Evolutionary conservation across 306 rosid species (phyloP), one percentile per base, ranked within the genome.

Genomic region (Vicia sativa): DNA sequence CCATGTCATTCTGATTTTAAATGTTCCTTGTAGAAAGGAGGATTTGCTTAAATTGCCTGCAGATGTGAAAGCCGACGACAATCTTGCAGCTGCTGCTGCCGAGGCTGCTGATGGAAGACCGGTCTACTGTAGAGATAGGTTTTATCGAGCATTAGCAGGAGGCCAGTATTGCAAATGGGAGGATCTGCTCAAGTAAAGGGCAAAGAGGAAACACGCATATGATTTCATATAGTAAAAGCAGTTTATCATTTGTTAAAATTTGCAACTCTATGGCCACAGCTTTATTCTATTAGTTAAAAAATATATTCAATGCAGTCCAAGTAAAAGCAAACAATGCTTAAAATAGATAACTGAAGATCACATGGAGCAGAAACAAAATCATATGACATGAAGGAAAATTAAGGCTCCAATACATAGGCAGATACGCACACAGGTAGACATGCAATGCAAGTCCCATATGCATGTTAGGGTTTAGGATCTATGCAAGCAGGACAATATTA

Each of bases 131-230:
- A 86, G 96, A 77, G 99, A 93, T 78, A 89, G 99, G 80, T 88
- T 67, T 72, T 88, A 93, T 76, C 90, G 96, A 66, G 97, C 95
- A 67, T 81, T 93, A 78, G 99, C 99, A 9, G 99, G 99, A 19
- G 99, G 99, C 31, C 99, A 90, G 62, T 93, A 88, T 81, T 93
- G 96, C 97, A 93, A 84, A 83, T 93, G 97, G 89, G 99, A 93
- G 49, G 96, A 93, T 73, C 81, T 90, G 66, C 52, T 85, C 46
- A 86, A 85, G 88, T 93, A 80, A 88, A 62, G 65, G 18, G 45
- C 26, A 12, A 34, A 46, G 25, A 19, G 41, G 34, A 65, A 50
- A 68, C 69, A 73, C 23, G 14, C 67, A 57, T 28, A 41, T 37
- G 65, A 63, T 55, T 49, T 67, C 68, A 67, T 57, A 62, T 62